Evolutionary conservation across 2,329 filamentous ascomycete species (phyloP), one percentile per base, ranked within the genome.

Genomic region (Dactylellina drechsleri): DNA sequence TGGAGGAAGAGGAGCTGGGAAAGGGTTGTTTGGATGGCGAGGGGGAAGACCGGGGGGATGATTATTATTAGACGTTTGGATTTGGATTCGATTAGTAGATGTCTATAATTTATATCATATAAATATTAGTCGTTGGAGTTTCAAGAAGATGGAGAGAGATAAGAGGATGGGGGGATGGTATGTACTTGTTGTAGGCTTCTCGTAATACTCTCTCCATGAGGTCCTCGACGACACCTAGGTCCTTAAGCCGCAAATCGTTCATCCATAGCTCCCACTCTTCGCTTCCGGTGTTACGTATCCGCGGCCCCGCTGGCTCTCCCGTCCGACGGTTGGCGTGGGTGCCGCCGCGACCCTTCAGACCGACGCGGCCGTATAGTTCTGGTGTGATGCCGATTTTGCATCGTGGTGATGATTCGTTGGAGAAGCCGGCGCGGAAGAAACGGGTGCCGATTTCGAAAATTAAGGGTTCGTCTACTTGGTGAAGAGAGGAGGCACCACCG

Each of bases 381-480:
- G 92, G 92, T 0, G 89, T 88, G 81, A 93, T 94, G 20, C 86
- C 85, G 13, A 86, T 85, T 0, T 85, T 87, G 81, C 94, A 96
- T 78, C 86, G 83, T 15, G 93, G 93, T 2, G 85, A 83, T 50
- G 89, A 87, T 81, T 97, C 93, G 60, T 93, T 93, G 4, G 93
- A 92, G 80, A 97, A 95, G 0, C 95, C 95, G 8, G 91, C 90
- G 52, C 91, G 88, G 26, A 98, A 82, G 82, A 89, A 90, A 20
- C 94, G 88, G 8, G 91, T 87, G 0, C 93, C 93, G 41, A 98
- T 81, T 81, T 98, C 93, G 60, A 97, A 85, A 49, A 99, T 86
- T 4, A 97, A 83, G 5, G 90, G 85, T 78, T 97, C 95, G 80
- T 99, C 95, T 79, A 97, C 93, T 68, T 88, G 85, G 57, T 88